These are phyloP conservation scores for Plantago coronopus DNA, from an alignment of 305 asterid genomes.

Conservation along the genomic window DNA sequence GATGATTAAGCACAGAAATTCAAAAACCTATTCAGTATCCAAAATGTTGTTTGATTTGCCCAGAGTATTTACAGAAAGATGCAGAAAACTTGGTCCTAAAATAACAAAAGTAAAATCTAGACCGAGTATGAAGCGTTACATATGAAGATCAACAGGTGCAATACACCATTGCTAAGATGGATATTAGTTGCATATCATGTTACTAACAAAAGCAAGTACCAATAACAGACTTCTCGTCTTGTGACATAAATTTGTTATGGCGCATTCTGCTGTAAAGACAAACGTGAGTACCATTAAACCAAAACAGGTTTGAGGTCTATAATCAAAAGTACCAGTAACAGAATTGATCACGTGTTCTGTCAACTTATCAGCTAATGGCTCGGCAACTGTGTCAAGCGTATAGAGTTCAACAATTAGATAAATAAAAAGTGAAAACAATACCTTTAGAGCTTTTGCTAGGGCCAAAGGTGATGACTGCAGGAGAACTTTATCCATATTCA, in stretches of 20 bases:
- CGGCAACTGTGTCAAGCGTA: too few species aligned
- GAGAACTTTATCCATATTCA: constrained; percentile 59
- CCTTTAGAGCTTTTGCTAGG: constrained; percentile 92
- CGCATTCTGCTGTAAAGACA: neutral
- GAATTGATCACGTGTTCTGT: constrained; percentile 7
- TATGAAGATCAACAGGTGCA: neutral
- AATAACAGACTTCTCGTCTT: neutral
- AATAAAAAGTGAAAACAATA: constrained; percentile 22
- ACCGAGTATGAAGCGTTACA: neutral
- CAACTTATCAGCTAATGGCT: too few species aligned
- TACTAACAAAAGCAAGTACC: neutral
- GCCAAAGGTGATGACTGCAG: constrained; percentile 79
- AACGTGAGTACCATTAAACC: too few species aligned
- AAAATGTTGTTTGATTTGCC: too few species aligned
- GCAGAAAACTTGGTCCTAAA: neutral
- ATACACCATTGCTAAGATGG: neutral
- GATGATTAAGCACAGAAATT: neutral
- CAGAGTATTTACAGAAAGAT: neutral
- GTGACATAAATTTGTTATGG: neutral
- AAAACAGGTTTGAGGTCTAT: neutral
- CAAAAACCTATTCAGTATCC: neutral
- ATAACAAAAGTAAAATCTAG: neutral
- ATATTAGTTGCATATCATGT: neutral
- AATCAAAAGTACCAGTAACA: neutral
- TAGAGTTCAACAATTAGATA: too few species aligned